Evolutionary conservation across 192 early-diverging fungal species (phyloP).

Genomic region (Backusella morwellensis): DNA sequence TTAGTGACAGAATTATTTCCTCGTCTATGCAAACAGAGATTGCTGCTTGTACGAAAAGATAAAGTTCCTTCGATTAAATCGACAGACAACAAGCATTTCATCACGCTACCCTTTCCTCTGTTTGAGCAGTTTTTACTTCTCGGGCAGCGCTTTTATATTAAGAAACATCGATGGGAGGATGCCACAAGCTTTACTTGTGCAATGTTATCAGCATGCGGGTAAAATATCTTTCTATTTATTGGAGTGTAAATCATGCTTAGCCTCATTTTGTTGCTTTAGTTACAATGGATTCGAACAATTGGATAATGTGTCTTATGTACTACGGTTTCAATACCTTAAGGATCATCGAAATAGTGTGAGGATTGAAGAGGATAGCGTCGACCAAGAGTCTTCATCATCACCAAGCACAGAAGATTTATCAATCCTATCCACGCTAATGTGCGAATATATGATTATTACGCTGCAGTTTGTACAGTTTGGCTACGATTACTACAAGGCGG

Average conservation of each 20-base stretch:
- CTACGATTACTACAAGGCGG: constrained; percentile 25
- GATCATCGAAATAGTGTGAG: constrained; percentile 17
- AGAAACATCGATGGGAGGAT: constrained; percentile 20
- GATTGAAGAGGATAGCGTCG: background rate
- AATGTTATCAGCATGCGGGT: constrained; percentile 26
- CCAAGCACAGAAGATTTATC: constrained; percentile 7
- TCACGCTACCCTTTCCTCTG: constrained; percentile 25
- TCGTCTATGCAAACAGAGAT: constrained; percentile 25
- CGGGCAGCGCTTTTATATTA: constrained; percentile 32
- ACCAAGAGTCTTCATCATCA: background rate
- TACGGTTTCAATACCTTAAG: constrained; percentile 22
- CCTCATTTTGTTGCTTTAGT: background rate
- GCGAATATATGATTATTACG: constrained; percentile 23
- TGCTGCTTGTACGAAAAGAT: constrained; percentile 15
- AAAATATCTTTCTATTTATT: background rate
- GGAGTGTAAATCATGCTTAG: background rate
- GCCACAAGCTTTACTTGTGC: constrained; percentile 23
- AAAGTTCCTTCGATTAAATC: constrained; percentile 27
- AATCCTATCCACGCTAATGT: constrained; percentile 13
- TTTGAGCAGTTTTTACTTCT: constrained; percentile 25
- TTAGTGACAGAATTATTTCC: constrained; percentile 32
- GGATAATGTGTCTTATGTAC: constrained; percentile 10
- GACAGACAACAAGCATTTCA: constrained; percentile 29
- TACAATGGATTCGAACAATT: constrained; percentile 16
- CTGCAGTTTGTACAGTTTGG: constrained; percentile 26